Base-by-base conservation (phyloP, 192 early-diverging fungal species). In the Linnemannia exigua region DNA sequence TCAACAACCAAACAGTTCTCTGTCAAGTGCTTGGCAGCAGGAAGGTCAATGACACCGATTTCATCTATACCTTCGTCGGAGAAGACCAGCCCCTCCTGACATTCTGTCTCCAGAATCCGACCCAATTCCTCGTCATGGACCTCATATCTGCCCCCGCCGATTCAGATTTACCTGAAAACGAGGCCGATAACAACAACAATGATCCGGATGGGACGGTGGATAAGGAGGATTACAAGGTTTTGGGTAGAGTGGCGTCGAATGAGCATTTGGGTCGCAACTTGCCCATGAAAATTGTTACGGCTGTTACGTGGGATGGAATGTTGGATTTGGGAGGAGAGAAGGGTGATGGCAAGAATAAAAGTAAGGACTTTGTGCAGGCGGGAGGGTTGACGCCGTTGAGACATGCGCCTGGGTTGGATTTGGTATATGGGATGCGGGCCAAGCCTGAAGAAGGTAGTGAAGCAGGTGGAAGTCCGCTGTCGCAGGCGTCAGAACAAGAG, bases 361-460 rank as follows among this genome's bases (percentile, higher is more conserved):
- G 36, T 15, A 6, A 6, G 2, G 48, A 44, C 0, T 28, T 41
- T 36, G 38, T 16, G 36, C 0, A n/a, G 58, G 7, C 11, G 1
- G 52, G 37, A 44, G 38, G 35, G n/a, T 38, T 25, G 2, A 7
- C 9, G 37, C 17, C 70, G 14, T 16, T 28, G 22, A 38, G 25
- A 33, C 76, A 31, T 8, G 33, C 36, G 35, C 76, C 77, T 6
- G 82, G 76, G 0, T 47, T 74, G 52, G 67, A 79, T 61, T 51
- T 79, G 20, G 74, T 84, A 22, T 75, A 84, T 70, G 82, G 77
- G 15, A 84, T 84, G 82, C 52, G 73, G 20, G 76, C 77, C 0
- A 37, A 52, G 17, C 52, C 70, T 41, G 44, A 54, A 16, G 50
- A 67, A 17, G 31, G 17, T 36, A 51, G n/a, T 1, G 63, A 74